Evolutionary conservation across 371 early-diverging fungal species (phyloP), one percentile per base, ranked within the genome.

Genomic region (Actinomortierella wolfii): DNA sequence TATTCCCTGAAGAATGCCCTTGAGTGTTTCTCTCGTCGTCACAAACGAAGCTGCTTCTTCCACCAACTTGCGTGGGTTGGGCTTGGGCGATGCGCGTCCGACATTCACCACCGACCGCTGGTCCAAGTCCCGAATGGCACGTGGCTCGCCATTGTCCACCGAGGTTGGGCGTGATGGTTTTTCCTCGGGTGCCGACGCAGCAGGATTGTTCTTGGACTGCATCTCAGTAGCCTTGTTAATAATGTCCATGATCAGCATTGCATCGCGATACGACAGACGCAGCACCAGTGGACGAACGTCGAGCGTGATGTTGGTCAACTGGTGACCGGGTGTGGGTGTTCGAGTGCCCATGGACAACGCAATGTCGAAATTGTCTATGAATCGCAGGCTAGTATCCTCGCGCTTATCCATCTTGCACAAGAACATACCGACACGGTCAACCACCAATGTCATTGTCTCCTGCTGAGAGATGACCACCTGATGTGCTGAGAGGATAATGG

Each of bases 331-430:
- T 13, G 74, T 78, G 17, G 80, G 76, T 0, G 80, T 65, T 13
- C 84, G 86, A 46, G 79, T 83, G 61, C 95, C 94, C 87, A 94
- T 85, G 0, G 90, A 87, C 13, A 92, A 47, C 1, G 90, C 85
- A 17, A 94, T 75, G 55, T 94, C 90, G 76, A 95, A 94, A 20
- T 92, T 91, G 51, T 97, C 94, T 67, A 98, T 91, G 46, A 97
- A 92, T 1, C 90, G 86, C 20, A 97, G 69, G 0, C 84, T 82
- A 0, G 96, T 94, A 25, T 90, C 89, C 11, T 86, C 83, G 2
- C 93, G 78, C 58, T 82, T 83, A 65, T 94, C 91, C 91, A 97
- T 94, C 24, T 86, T 86, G 81, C 97, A 97, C 47, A 98, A 78
- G 48, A 90, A 91, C 89, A 97, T 93, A 26, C 95, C 94, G 60